Evolutionary conservation across 2,329 filamentous ascomycete genomes (phyloP).

Genomic region (Colletotrichum scovillei): DNA sequence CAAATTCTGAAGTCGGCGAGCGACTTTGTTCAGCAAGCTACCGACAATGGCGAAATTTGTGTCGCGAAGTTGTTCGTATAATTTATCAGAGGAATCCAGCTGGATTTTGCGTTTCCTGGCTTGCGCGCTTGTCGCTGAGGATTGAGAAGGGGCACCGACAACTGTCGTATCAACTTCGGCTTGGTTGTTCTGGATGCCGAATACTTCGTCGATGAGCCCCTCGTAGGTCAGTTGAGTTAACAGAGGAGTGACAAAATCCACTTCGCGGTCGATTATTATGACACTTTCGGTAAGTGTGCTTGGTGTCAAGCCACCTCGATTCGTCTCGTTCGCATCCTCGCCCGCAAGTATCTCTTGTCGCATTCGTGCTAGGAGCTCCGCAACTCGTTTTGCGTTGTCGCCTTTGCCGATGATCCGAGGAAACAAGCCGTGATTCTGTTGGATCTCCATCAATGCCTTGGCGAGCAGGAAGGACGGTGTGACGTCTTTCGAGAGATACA

Average conservation of each 20-base stretch:
- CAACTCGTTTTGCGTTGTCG: conserved; percentile 89
- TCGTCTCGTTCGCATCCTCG: conserved; percentile 74
- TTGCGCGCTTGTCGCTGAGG: conserved; percentile 65
- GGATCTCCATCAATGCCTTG: conserved; percentile 92
- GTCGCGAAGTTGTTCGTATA: conserved; percentile 89
- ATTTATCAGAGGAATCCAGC: conserved; percentile 87
- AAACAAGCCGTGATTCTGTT: conserved; percentile 92
- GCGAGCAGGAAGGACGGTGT: conserved; percentile 91
- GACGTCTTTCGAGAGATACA: conserved; percentile 91
- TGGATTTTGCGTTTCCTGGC: conserved; percentile 86
- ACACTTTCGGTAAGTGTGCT: conserved; percentile 90
- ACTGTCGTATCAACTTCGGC: conserved; percentile 92
- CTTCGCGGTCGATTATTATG: conserved; percentile 94
- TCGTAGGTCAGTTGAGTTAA: conserved; percentile 98
- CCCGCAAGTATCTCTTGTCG: conserved; percentile 87
- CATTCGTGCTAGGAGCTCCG: conserved; percentile 90
- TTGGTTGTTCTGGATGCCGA: conserved; percentile 91
- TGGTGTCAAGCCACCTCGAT: conserved; percentile 76
- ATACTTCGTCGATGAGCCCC: conserved; percentile 92
- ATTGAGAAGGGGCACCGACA: conserved; percentile 78
- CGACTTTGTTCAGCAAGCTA: conserved; percentile 87
- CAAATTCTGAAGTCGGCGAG: conserved; percentile 84
- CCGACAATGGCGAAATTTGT: conserved; percentile 97
- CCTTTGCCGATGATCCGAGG: conserved; percentile 96
- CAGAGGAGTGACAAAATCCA: conserved; percentile 91